Evolutionary conservation across 192 early-diverging fungal genomes (phyloP), one percentile per base, ranked within the genome.

Genomic region (Haplosporangium gracile): DNA sequence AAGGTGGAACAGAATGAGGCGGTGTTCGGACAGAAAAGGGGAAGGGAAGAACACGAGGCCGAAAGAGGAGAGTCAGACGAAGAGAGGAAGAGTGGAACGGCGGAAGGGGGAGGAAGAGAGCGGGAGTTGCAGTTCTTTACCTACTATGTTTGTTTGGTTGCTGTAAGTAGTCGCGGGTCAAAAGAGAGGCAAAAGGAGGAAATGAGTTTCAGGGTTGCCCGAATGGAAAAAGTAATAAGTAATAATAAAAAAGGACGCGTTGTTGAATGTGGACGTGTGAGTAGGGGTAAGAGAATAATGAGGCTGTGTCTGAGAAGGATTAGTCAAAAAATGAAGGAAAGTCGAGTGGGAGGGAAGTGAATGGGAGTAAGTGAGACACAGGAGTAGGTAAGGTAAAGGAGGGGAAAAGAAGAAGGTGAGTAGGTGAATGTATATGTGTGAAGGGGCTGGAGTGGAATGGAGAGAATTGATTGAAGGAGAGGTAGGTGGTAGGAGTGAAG

Each of bases 1-100:
- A 65, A 65, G 24, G 26, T 26, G 60, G 29, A 65, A 34, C 60
- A 65, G 29, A 15, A 65, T 29, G 60, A 65, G 60, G 60, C 60
- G 26, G 60, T 65, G 60, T 32, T 65, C 60, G 29, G 60, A 65
- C 60, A 65, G 60, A 65, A 65, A 65, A 32, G 60, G 60, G 72
- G 32, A 72, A 42, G 43, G 39, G 26, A 32, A 26, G 45, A 29
- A 32, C 26, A 16, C 20, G 42, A 42, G 20, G 34, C 40, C 32
- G 45, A 22, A 32, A 47, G 26, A 26, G 9, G 29, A 49, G 9
- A 26, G 47, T 11, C 22, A 29, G 9, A 26, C 9, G 9, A 60
- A 53, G 15, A 9, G n/a, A 29, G 24, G 6, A 55, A 55, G 20
- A 55, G 53, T 2, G 51, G 51, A 18, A 53, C 16, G 47, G 4